Conservation (phyloP, 2,329 filamentous ascomycete genomes). For the Aspergillus fumigatiaffinis region DNA sequence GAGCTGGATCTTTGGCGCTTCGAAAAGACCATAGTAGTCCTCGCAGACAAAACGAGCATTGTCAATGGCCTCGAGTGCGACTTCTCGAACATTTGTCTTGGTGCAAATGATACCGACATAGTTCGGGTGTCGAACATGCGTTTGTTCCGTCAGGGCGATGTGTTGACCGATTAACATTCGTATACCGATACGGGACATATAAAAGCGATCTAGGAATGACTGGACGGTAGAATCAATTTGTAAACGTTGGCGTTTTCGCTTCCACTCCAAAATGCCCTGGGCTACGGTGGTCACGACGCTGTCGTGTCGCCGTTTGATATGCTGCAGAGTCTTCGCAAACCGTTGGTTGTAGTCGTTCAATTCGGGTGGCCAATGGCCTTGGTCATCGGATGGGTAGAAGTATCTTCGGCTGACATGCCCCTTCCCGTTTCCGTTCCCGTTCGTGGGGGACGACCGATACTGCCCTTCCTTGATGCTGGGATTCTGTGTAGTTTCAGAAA, state of each 20-base stretch:
- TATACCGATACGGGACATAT: conserved; percentile 99
- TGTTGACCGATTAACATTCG: conserved; percentile 99
- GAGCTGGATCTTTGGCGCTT: conserved; percentile 92
- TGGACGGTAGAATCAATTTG: conserved; percentile 98
- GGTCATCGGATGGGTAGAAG: conserved; percentile 87
- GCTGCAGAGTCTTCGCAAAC: conserved; percentile 83
- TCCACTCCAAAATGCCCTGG: conserved; percentile 97
- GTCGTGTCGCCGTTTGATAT: conserved; percentile 94
- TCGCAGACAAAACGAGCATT: conserved; percentile 99
- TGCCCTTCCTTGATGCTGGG: conserved; percentile 84
- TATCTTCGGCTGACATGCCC: conserved; percentile 63
- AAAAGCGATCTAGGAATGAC: conserved; percentile 95
- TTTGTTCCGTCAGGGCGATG: conserved; percentile 93
- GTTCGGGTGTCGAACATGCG: conserved; percentile 79
- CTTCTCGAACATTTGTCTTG: conserved; percentile 91
- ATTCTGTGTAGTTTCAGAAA: conserved; percentile 82
- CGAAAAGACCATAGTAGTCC: conserved; percentile 95
- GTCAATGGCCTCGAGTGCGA: conserved; percentile 95
- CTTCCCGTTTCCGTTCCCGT: conserved; percentile 50
- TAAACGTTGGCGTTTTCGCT: conserved; percentile 91
- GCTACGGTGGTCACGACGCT: conserved; percentile 97
- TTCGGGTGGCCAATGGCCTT: conserved; percentile 86
- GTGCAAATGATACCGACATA: conserved; percentile 99
- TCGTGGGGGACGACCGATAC: conserved; percentile 55
- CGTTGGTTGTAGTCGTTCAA: conserved; percentile 89